These are phyloP conservation scores for Peniophora sp. DNA, from an alignment of 1,284 basidiomycete genomes.

Conservation along the genomic window DNA sequence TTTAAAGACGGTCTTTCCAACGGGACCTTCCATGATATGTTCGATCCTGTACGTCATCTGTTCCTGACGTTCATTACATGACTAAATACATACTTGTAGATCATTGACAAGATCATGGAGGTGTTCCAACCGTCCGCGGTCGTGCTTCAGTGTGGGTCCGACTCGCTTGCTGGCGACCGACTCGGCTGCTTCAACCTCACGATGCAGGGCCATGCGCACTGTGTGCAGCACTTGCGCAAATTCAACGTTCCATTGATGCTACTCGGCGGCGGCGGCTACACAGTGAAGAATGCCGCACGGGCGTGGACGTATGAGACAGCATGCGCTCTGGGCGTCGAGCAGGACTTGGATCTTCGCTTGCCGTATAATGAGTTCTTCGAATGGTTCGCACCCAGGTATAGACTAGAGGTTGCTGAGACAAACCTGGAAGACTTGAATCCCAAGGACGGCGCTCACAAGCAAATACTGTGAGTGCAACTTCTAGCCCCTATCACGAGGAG, in stretches of 20 bases:
- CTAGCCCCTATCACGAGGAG: conserved; percentile 1
- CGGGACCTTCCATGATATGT: conserved; percentile 73
- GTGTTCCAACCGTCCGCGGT: conserved; percentile 88
- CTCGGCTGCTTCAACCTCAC: conserved; percentile 95
- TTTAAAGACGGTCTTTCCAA: conserved; percentile 93
- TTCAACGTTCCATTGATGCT: conserved; percentile 87
- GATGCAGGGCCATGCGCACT: conserved; percentile 91
- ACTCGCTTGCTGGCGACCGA: conserved; percentile 93
- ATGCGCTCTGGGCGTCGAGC: conserved; percentile 80
- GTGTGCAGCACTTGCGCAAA: conserved; percentile 80
- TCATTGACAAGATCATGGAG: conserved; percentile 84
- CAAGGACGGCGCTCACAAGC: conserved; percentile 74
- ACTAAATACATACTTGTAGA: conserved; percentile 32
- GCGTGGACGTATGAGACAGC: conserved; percentile 98
- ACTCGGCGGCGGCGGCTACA: conserved; percentile 95
- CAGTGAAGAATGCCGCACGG: conserved; percentile 90
- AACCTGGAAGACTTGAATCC: conserved; percentile 95
- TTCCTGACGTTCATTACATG: neutral
- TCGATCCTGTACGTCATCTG: conserved; percentile 68
- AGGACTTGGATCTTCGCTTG: conserved; percentile 71
- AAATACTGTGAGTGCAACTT: conserved; percentile 48
- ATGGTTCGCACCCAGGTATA: conserved; percentile 95
- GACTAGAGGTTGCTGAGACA: conserved; percentile 85
- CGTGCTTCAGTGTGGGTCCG: conserved; percentile 93
- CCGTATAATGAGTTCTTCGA: conserved; percentile 98